These are phyloP conservation scores for Rheum nobile DNA, from an alignment of 148 eudicot genomes.

Conservation along the genomic window DNA sequence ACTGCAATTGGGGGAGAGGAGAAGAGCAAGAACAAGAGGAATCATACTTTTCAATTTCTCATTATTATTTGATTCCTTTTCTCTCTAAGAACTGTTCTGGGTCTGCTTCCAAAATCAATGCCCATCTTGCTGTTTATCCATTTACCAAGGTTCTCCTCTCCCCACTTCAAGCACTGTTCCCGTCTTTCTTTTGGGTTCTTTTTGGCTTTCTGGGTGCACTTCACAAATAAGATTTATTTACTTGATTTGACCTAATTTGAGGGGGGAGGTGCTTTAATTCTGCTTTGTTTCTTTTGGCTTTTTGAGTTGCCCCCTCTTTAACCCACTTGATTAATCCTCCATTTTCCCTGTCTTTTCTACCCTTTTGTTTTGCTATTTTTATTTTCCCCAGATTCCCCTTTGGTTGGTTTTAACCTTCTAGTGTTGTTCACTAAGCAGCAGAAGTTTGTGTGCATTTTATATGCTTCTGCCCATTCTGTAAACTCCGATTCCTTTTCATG, in stretches of 20 bases:
- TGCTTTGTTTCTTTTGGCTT: not conserved
- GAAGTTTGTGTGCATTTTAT: not conserved
- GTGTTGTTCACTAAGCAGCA: not conserved
- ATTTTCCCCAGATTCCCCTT: not conserved
- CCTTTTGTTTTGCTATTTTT: not conserved
- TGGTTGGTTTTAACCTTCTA: not conserved
- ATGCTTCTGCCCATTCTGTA: no score
- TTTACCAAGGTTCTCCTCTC: not conserved
- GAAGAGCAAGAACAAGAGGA: slow-evolving; percentile 14
- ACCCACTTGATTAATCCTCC: slow-evolving; percentile 7
- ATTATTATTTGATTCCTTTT: slow-evolving; percentile 26
- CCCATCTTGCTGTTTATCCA: not conserved
- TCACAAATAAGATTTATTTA: slow-evolving; percentile 12
- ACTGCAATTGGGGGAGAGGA: slow-evolving; percentile 8
- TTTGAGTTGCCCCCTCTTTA: not conserved
- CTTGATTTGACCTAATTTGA: slow-evolving; percentile 34
- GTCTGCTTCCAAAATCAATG: slow-evolving; percentile 7
- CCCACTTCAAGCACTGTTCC: not conserved
- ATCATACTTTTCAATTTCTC: slow-evolving; percentile 43
- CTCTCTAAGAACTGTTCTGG: slow-evolving; percentile 9
- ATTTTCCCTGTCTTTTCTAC: slow-evolving; percentile 12
- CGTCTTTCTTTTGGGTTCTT: not conserved
- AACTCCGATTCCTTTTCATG: slow-evolving; percentile 47
- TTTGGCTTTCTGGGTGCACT: slow-evolving; percentile 11
- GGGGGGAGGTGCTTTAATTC: not conserved